Percentiles rank a stretch among this genome's conserved stretches.
Conservation (phyloP, 345 rosid genomes). For the Melastoma malabathricum region DNA sequence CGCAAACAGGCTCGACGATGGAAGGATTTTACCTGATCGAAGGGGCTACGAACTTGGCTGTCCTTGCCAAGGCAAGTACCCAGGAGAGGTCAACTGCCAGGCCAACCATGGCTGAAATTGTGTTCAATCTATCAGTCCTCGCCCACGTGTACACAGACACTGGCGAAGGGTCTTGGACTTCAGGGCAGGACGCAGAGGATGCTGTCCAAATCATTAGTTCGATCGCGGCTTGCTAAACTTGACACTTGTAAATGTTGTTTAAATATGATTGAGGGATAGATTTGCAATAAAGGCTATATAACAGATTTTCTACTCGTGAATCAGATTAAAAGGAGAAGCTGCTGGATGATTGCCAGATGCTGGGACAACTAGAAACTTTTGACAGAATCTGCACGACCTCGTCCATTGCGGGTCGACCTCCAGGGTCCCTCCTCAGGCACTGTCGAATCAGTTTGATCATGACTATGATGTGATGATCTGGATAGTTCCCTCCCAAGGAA, state of each 20-base stretch:
- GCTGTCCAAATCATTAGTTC: constrained; percentile 20
- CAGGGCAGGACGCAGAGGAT: constrained; percentile 27
- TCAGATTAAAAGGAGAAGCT: neutral
- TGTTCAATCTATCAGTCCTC: constrained; percentile 40
- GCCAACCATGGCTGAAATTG: constrained; percentile 58
- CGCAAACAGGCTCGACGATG: too few relatives aligned
- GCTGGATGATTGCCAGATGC: constrained; percentile 22
- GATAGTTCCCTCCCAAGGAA: constrained; percentile 17
- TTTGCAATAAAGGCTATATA: too few relatives aligned
- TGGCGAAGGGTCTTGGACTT: constrained; percentile 25
- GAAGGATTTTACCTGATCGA: constrained; percentile 34
- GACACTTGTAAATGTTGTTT: too few relatives aligned
- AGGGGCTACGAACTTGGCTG: constrained; percentile 33
- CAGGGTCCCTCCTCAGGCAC: constrained; percentile 33
- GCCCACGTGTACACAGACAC: constrained; percentile 22
- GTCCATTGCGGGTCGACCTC: constrained; percentile 55
- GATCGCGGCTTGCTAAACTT: constrained; percentile 29
- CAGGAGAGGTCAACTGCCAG: constrained; percentile 28
- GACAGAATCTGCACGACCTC: constrained; percentile 36
- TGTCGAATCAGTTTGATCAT: neutral
- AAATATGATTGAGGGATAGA: too few relatives aligned
- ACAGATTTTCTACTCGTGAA: too few relatives aligned
- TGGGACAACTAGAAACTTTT: constrained; percentile 23
- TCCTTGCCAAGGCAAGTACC: constrained; percentile 38
- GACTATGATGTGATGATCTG: neutral